phyloP scores from a whole-genome alignment of 208 protist species.

The Trypanosomatidae sp. region DNA sequence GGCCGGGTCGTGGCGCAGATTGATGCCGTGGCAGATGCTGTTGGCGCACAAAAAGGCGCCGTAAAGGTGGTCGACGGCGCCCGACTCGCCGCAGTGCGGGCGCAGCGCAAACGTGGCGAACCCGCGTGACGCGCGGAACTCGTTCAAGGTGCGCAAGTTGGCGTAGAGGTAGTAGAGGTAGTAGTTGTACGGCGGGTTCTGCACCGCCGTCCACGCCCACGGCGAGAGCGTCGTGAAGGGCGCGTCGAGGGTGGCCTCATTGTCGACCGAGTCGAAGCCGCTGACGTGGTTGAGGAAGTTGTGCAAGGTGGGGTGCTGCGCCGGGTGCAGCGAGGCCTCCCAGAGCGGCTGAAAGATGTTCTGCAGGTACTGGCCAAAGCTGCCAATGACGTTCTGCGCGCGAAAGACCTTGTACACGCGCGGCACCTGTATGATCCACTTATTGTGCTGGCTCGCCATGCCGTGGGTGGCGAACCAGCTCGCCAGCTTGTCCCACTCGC shows the following conservation, averaged over 20 bases:
- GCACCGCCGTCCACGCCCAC: slow-evolving; percentile 85
- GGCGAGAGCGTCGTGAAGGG: slow-evolving; percentile 75
- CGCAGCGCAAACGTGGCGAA: slow-evolving; percentile 95
- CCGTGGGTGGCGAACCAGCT: slow-evolving; percentile 93
- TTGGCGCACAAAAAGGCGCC: slow-evolving; percentile 91
- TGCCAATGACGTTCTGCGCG: slow-evolving; percentile 80
- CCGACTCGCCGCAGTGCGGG: slow-evolving; percentile 97
- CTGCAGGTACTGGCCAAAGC: slow-evolving; percentile 94
- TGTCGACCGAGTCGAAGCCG: slow-evolving; percentile 98
- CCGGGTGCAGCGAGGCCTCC: slow-evolving; percentile 94
- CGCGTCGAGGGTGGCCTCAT: slow-evolving; percentile 94
- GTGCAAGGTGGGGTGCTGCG: slow-evolving; percentile 91
- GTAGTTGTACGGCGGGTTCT: slow-evolving; percentile 99
- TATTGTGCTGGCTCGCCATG: slow-evolving; percentile 93
- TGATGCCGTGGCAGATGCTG: slow-evolving; percentile 97
- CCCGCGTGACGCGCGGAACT: slow-evolving; percentile 81
- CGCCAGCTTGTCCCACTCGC: slow-evolving; percentile 95
- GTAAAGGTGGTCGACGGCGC: slow-evolving; percentile 89
- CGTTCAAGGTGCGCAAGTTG: slow-evolving; percentile 97
- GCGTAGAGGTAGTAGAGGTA: slow-evolving; percentile 98
- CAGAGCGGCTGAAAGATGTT: slow-evolving; percentile 99
- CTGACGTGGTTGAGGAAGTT: slow-evolving; percentile 95
- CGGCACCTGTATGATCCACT: slow-evolving; percentile 98
- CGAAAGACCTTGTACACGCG: slow-evolving; percentile 93
- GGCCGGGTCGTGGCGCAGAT: slow-evolving; percentile 87